Percentiles rank a stretch among this genome's conserved stretches.
Evolutionary conservation across 2,329 filamentous ascomycete species (phyloP).

Genomic region (Alternaria conjuncta): DNA sequence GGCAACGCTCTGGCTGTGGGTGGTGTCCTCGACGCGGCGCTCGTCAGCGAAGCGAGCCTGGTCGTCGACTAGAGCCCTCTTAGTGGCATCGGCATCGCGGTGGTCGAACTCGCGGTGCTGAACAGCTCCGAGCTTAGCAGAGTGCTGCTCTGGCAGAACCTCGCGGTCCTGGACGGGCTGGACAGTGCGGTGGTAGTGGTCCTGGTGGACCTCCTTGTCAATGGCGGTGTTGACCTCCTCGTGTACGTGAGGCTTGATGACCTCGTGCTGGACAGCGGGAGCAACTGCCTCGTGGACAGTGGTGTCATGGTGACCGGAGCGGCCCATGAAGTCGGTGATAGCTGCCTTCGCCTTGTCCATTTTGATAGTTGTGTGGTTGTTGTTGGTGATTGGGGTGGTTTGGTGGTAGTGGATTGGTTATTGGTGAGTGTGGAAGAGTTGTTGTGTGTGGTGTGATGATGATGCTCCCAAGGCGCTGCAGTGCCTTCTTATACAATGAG

Average conservation of each 20-base stretch:
- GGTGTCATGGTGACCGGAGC: constrained; percentile 71
- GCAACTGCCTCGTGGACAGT: constrained; percentile 71
- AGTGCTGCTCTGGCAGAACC: constrained; percentile 67
- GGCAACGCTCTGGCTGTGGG: constrained; percentile 56
- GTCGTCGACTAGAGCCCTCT: constrained; percentile 53
- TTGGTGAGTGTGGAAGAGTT: constrained; percentile 1
- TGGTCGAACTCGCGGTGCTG: constrained; percentile 69
- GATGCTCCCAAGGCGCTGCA: constrained; percentile 10
- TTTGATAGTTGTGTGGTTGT: constrained; percentile 14
- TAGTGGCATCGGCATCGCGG: constrained; percentile 56
- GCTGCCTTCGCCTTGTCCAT: constrained; percentile 71
- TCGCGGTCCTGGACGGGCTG: constrained; percentile 67
- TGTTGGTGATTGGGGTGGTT: constrained; percentile 1
- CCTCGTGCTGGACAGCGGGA: constrained; percentile 66
- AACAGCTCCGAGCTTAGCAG: constrained; percentile 63
- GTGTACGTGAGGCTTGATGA: constrained; percentile 65
- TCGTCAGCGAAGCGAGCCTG: constrained; percentile 61
- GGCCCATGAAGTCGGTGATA: constrained; percentile 65
- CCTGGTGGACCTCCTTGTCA: constrained; percentile 73
- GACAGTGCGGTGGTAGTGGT: constrained; percentile 73
- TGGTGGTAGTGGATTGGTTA: background rate
- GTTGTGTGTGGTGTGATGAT: constrained; percentile 21
- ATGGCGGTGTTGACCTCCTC: constrained; percentile 68
- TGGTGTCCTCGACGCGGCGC: constrained; percentile 54
- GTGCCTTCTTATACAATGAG: constrained; percentile 28